A percentile compares a stretch with the other conserved stretches of the same genome.
Evolutionary conservation across 169 alveolate genomes (phyloP).

Genomic region (Condylostoma magnum): DNA sequence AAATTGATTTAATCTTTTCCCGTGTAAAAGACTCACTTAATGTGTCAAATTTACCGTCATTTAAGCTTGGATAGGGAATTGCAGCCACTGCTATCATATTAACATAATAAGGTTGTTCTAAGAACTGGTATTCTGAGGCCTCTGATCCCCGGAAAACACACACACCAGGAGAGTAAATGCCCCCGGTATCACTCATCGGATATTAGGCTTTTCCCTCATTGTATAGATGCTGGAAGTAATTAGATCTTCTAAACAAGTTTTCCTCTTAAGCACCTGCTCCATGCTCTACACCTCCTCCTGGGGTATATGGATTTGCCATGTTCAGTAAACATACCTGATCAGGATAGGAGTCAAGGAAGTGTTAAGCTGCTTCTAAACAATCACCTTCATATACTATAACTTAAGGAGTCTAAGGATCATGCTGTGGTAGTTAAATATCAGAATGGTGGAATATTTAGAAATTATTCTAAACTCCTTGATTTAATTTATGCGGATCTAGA

Average conservation of each 20-base stretch:
- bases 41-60: background rate
- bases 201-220: background rate
- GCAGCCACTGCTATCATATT: conserved; percentile 14
- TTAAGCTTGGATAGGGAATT: background rate
- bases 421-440: too few species aligned
- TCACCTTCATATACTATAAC: background rate
- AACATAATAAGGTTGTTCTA: background rate
- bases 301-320: conserved; percentile 15
- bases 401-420: too few species aligned
- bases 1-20: conserved; percentile 9
- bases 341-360: background rate
- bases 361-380: conserved; percentile 20
- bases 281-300: conserved; percentile 28
- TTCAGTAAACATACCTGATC: conserved; percentile 8
- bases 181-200: conserved; percentile 4
- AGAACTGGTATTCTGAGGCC: background rate
- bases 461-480: too few species aligned
- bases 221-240: background rate
- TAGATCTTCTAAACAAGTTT: conserved; percentile 9
- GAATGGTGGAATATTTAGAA: too few species aligned
- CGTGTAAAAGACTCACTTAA: background rate
- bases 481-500: too few species aligned
- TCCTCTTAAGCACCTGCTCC: conserved; percentile 38
- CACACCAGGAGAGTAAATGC: conserved; percentile 12
- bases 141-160: conserved; percentile 16